These are phyloP conservation scores for Huntiella savannae DNA, from an alignment of 2,329 filamentous ascomycete genomes.

Conservation along the genomic window DNA sequence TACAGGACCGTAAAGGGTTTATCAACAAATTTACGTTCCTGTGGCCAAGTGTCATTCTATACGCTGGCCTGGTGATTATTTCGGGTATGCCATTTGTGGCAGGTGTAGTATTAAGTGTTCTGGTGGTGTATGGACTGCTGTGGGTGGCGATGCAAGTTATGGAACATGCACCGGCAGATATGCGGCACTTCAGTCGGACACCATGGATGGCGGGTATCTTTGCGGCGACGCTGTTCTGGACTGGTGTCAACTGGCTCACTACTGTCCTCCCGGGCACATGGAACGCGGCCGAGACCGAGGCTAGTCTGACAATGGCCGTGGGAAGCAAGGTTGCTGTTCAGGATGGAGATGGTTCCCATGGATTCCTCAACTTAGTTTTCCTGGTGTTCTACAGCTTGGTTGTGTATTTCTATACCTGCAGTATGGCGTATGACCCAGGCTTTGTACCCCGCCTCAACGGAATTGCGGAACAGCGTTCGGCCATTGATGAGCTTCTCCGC, in stretches of 20 bases:
- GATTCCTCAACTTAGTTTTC: constrained; percentile 66
- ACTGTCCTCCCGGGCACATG: constrained; percentile 40
- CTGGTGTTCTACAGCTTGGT: constrained; percentile 43
- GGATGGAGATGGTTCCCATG: constrained; percentile 34
- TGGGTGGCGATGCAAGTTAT: constrained; percentile 60
- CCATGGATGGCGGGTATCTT: constrained; percentile 92
- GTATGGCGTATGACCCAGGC: constrained; percentile 79
- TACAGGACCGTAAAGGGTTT: constrained; percentile 61
- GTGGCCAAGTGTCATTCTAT: constrained; percentile 65
- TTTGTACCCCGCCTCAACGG: constrained; percentile 82
- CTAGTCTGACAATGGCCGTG: background rate
- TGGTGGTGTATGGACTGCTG: constrained; percentile 52
- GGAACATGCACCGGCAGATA: constrained; percentile 67
- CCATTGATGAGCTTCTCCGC: constrained; percentile 71
- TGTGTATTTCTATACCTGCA: constrained; percentile 68
- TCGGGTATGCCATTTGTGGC: constrained; percentile 56
- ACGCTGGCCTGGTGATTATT: constrained; percentile 50
- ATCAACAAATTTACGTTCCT: constrained; percentile 77
- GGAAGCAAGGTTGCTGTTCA: background rate
- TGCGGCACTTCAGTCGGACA: constrained; percentile 78
- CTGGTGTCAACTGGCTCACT: constrained; percentile 56
- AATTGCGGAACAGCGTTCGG: constrained; percentile 71
- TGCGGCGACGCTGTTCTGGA: constrained; percentile 65
- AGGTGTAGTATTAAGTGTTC: constrained; percentile 52
- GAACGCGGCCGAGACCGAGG: constrained; percentile 11